phyloP scores from a whole-genome alignment of 495 filamentous ascomycete genomes.

The Neurospora tetrasperma region DNA sequence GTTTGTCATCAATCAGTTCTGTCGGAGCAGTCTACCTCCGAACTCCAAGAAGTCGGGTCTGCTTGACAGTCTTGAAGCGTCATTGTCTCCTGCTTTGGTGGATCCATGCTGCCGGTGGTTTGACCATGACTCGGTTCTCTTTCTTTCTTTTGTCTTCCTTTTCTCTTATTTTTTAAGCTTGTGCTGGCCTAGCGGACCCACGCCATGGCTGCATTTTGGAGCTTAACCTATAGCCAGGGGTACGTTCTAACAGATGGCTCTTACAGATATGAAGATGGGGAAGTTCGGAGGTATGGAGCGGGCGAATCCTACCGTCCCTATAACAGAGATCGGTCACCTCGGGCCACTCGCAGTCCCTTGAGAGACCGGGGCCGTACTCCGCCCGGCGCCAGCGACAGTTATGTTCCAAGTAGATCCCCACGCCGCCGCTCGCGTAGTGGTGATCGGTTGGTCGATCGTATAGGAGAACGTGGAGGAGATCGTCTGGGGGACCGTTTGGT shows the following conservation, averaged over 20 bases:
- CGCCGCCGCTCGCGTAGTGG: slow-evolving; percentile 25
- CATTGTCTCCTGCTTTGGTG: not conserved
- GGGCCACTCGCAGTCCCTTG: slow-evolving; percentile 30
- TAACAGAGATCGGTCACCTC: slow-evolving; percentile 37
- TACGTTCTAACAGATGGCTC: not conserved
- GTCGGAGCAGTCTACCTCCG: not conserved
- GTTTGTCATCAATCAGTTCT: not conserved
- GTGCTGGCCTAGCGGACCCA: not conserved
- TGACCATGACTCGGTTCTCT: not conserved
- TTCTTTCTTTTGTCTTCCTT: not conserved
- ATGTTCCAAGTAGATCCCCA: slow-evolving; percentile 25
- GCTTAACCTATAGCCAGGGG: not conserved
- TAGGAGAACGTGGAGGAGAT: slow-evolving; percentile 15
- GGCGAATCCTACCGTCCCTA: slow-evolving; percentile 46
- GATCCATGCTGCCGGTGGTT: not conserved
- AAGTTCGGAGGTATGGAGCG: slow-evolving; percentile 45
- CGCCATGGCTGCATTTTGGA: not conserved
- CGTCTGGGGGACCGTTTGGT: slow-evolving; percentile 5
- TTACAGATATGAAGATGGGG: slow-evolving; percentile 41
- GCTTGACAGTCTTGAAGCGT: not conserved
- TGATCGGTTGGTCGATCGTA: slow-evolving; percentile 8
- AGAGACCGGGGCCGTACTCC: slow-evolving; percentile 28
- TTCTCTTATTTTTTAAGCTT: not conserved
- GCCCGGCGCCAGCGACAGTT: slow-evolving; percentile 24
- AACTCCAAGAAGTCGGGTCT: not conserved